phyloP scores from a whole-genome alignment of 2,329 filamentous ascomycete species.

The Gliomastix tumulicola region DNA sequence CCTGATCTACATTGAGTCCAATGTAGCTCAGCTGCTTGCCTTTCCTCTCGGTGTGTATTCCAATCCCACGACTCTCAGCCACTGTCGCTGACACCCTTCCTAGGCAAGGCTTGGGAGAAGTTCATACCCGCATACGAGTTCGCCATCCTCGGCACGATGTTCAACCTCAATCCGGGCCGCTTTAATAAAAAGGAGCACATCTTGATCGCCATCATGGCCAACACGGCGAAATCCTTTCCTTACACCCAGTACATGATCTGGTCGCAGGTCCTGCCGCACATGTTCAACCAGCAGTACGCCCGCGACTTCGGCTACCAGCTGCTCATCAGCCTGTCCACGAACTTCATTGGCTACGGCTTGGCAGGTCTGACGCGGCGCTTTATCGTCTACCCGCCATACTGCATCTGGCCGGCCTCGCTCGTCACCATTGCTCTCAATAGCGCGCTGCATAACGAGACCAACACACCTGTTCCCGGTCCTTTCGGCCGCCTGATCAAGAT shows the following conservation, averaged over 20 bases:
- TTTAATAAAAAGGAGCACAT: slow-evolving; percentile 55
- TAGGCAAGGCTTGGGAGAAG: slow-evolving; percentile 22
- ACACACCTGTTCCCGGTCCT: slow-evolving; percentile 19
- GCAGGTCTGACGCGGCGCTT: slow-evolving; percentile 42
- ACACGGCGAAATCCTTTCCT: slow-evolving; percentile 36
- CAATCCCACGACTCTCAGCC: slow-evolving; percentile 23
- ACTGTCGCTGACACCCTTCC: too few species aligned
- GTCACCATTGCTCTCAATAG: slow-evolving; percentile 39
- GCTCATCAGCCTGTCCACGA: slow-evolving; percentile 17
- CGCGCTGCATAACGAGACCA: slow-evolving; percentile 33
- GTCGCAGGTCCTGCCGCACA: slow-evolving; percentile 31
- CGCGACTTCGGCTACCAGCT: slow-evolving; percentile 37
- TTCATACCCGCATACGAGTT: slow-evolving; percentile 19
- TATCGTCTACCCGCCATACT: slow-evolving; percentile 42
- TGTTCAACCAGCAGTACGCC: slow-evolving; percentile 33
- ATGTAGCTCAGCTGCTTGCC: slow-evolving; percentile 47
- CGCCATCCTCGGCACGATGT: slow-evolving; percentile 28
- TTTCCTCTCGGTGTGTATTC: slow-evolving; percentile 37
- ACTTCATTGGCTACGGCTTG: slow-evolving; percentile 48
- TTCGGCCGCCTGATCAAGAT: slow-evolving; percentile 28
- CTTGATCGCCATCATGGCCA: slow-evolving; percentile 52
- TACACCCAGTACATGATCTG: slow-evolving; percentile 41
- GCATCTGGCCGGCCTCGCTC: slow-evolving; percentile 44
- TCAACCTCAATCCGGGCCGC: slow-evolving; percentile 43
- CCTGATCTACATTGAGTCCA: slow-evolving; percentile 37